Conservation (phyloP, 169 alveolate genomes). For the Condylostoma magnum region DNA sequence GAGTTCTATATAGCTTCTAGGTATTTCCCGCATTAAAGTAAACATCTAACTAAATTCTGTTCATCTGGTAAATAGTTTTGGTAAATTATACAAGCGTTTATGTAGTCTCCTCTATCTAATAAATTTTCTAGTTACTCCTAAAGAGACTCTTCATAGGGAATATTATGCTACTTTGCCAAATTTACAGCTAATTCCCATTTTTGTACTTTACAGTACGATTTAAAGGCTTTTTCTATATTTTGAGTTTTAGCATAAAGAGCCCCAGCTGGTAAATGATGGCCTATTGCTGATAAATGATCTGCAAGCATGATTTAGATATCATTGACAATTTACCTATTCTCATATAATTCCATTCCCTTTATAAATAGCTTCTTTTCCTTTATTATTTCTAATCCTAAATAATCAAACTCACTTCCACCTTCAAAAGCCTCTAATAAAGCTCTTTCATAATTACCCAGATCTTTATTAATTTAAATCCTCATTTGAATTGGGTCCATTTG, state of each 20-base stretch:
- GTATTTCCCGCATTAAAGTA: conserved; percentile 3
- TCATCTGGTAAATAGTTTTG: not conserved
- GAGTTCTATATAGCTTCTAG: not conserved
- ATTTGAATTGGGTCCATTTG: conserved; percentile 56
- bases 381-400: conserved; percentile 61
- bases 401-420: conserved; percentile 65
- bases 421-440: conserved; percentile 66
- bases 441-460: conserved; percentile 65
- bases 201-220: conserved; percentile 35
- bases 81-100: not conserved
- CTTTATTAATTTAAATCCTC: conserved; percentile 66
- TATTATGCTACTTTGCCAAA: not conserved
- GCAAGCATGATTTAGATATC: not conserved
- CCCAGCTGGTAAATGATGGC: conserved; percentile 13
- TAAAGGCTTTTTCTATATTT: conserved; percentile 32
- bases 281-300: conserved; percentile 1
- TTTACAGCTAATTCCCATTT: conserved; percentile 45
- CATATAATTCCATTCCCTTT: conserved; percentile 63
- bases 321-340: conserved; percentile 21
- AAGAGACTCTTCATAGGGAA: not conserved
- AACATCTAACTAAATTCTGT: not conserved
- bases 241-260: conserved; percentile 16
- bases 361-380: conserved; percentile 67
- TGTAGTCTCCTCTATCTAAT: conserved; percentile 13
- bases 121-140: not conserved